Evolutionary conservation across 768 basidiomycete genomes (phyloP).

Genomic region (Russula sp.): DNA sequence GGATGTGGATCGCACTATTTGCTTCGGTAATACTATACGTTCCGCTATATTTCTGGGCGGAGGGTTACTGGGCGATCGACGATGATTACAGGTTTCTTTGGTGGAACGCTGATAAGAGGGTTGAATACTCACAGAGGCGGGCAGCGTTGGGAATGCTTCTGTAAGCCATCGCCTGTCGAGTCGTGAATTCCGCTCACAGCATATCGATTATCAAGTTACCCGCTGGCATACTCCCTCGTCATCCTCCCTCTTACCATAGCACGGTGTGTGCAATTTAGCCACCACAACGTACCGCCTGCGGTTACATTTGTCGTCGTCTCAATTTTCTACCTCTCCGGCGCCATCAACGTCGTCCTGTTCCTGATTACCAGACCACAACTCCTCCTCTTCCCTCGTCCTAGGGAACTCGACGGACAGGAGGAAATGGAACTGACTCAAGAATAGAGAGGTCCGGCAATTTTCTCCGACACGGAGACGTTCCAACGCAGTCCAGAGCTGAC

Average conservation of each 20-base stretch:
- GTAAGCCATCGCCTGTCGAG: constrained; percentile 28
- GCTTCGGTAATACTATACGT: background rate
- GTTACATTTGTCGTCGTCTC: constrained; percentile 37
- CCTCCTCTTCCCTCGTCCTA: constrained; percentile 34
- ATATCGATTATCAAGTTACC: background rate
- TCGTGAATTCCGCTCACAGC: constrained; percentile 6
- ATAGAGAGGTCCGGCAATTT: background rate
- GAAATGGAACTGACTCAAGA: background rate
- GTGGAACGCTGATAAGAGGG: constrained; percentile 11
- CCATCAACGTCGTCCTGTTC: constrained; percentile 44
- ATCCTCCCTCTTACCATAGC: background rate
- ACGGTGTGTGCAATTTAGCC: background rate
- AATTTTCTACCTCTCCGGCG: constrained; percentile 36
- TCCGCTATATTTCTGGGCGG: too few relatives aligned
- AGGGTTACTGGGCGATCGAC: too few relatives aligned
- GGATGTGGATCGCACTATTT: background rate
- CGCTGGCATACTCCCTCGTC: background rate
- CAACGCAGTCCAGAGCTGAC: background rate
- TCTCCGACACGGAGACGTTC: background rate
- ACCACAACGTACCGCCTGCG: constrained; percentile 36
- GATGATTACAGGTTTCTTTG: constrained; percentile 38
- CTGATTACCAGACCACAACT: constrained; percentile 39
- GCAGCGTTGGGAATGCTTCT: constrained; percentile 31
- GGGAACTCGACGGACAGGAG: too few relatives aligned
- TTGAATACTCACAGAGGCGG: constrained; percentile 11